A percentile compares a stretch with the other conserved stretches of the same genome.
Conservation (phyloP, 371 early-diverging fungal genomes). For the Fennellomyces sp. region DNA sequence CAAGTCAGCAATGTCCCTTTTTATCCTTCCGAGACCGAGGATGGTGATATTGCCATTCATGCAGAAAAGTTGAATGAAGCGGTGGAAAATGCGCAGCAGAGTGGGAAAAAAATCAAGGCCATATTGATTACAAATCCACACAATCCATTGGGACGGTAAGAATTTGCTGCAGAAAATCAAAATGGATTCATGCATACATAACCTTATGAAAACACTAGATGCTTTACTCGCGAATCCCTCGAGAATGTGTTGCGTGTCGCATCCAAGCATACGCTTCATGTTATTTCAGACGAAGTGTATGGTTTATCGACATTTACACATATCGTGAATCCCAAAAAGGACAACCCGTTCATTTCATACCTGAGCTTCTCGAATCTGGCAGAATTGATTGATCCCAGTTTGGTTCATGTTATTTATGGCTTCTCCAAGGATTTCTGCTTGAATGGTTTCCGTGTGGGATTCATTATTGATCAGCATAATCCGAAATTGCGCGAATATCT, state of each 20-base stretch:
- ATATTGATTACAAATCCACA: slow-evolving; percentile 72
- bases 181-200: background rate
- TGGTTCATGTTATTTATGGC: slow-evolving; percentile 76
- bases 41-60: slow-evolving; percentile 22
- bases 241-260: slow-evolving; percentile 64
- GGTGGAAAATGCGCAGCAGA: slow-evolving; percentile 35
- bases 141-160: slow-evolving; percentile 65
- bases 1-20: slow-evolving; percentile 54
- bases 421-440: slow-evolving; percentile 80
- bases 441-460: slow-evolving; percentile 73
- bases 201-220: slow-evolving; percentile 19
- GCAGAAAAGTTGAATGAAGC: slow-evolving; percentile 43
- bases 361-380: slow-evolving; percentile 56
- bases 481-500: slow-evolving; percentile 39
- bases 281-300: slow-evolving; percentile 85
- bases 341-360: slow-evolving; percentile 55
- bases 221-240: slow-evolving; percentile 55
- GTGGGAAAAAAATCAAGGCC: slow-evolving; percentile 44
- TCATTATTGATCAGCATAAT: slow-evolving; percentile 68
- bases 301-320: slow-evolving; percentile 68
- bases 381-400: slow-evolving; percentile 60
- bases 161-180: background rate
- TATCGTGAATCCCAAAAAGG: slow-evolving; percentile 11
- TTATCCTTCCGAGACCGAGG: slow-evolving; percentile 22
- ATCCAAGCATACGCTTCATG: slow-evolving; percentile 62